Percentiles rank a stretch among this genome's conserved stretches.
These are phyloP conservation scores for Limonomyces culmigenus DNA, from an alignment of 1,284 basidiomycete genomes.

Conservation along the genomic window DNA sequence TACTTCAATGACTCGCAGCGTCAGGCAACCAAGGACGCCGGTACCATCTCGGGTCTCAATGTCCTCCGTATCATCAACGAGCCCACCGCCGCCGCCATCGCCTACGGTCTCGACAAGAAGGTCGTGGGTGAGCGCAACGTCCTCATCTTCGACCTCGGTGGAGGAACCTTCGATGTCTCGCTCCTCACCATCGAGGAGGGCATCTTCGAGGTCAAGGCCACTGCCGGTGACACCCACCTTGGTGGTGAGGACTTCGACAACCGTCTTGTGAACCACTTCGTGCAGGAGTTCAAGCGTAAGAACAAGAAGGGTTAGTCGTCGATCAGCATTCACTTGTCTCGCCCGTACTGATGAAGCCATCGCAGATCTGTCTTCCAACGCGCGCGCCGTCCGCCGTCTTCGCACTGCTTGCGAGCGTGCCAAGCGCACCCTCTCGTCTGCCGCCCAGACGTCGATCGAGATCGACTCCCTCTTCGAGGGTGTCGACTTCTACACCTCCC, in stretches of 20 bases:
- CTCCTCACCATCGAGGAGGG: conserved; percentile 96
- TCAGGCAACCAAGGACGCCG: conserved; percentile 91
- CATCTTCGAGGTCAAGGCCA: conserved; percentile 98
- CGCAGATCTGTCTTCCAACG: conserved; percentile 74
- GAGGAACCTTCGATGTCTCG: conserved; percentile 98
- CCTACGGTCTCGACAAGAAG: conserved; percentile 90
- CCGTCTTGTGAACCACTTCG: conserved; percentile 94
- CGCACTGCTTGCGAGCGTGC: conserved; percentile 98
- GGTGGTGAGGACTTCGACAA: conserved; percentile 99
- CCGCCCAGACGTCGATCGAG: conserved; percentile 92
- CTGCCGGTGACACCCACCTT: conserved; percentile 96
- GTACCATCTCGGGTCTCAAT: conserved; percentile 79
- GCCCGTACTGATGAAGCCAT: conserved; percentile 8
- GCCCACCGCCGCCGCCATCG: conserved; percentile 89
- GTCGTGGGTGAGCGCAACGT: conserved; percentile 80
- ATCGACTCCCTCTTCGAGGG: conserved; percentile 98
- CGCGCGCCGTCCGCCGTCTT: conserved; percentile 93
- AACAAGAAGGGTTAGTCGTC: conserved; percentile 78
- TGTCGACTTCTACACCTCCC: conserved; percentile 95
- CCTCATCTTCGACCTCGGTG: conserved; percentile 95
- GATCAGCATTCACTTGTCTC: background rate
- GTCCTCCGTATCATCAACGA: conserved; percentile 96
- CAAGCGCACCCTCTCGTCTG: conserved; percentile 95
- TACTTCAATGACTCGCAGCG: conserved; percentile 98
- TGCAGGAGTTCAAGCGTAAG: conserved; percentile 98